These are phyloP conservation scores for Ustilago lituana DNA, from an alignment of 1,284 basidiomycete genomes.

Conservation along the genomic window DNA sequence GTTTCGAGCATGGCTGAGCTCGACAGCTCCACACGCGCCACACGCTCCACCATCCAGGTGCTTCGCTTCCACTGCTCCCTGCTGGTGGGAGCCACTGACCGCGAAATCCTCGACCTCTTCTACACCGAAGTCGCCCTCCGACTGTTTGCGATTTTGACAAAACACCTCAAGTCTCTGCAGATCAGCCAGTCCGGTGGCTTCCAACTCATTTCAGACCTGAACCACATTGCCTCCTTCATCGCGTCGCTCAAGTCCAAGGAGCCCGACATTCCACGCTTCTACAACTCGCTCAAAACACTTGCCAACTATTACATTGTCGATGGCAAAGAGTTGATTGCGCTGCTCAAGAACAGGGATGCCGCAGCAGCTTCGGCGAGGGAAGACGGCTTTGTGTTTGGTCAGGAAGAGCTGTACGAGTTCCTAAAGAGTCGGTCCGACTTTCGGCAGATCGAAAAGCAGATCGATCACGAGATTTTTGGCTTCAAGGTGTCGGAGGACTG, in stretches of 20 bases:
- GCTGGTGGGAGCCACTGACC: slow-evolving; percentile 89
- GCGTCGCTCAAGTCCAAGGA: slow-evolving; percentile 62
- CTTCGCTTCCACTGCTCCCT: slow-evolving; percentile 88
- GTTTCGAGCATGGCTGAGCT: slow-evolving; percentile 43
- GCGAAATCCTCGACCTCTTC: slow-evolving; percentile 95
- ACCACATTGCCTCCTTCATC: slow-evolving; percentile 89
- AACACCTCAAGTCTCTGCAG: slow-evolving; percentile 95
- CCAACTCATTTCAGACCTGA: slow-evolving; percentile 94
- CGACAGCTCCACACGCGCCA: slow-evolving; percentile 81
- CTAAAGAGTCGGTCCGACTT: slow-evolving; percentile 52
- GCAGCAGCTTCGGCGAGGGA: slow-evolving; percentile 8
- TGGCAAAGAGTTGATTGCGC: slow-evolving; percentile 77
- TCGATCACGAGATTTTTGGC: slow-evolving; percentile 66
- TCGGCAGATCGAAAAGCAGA: slow-evolving; percentile 58
- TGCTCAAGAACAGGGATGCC: slow-evolving; percentile 22
- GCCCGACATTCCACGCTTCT: slow-evolving; percentile 82
- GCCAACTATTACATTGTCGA: slow-evolving; percentile 84
- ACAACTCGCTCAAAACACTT: slow-evolving; percentile 93
- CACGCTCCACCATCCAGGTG: slow-evolving; percentile 83
- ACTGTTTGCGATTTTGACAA: slow-evolving; percentile 87
- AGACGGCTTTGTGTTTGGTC: slow-evolving; percentile 65
- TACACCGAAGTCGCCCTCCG: slow-evolving; percentile 95
- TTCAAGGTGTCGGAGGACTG: slow-evolving; percentile 65
- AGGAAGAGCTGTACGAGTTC: slow-evolving; percentile 74
- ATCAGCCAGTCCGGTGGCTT: slow-evolving; percentile 93